These are phyloP conservation scores for Hippophae gyantsensis DNA, from an alignment of 306 rosid species.

Conservation along the genomic window DNA sequence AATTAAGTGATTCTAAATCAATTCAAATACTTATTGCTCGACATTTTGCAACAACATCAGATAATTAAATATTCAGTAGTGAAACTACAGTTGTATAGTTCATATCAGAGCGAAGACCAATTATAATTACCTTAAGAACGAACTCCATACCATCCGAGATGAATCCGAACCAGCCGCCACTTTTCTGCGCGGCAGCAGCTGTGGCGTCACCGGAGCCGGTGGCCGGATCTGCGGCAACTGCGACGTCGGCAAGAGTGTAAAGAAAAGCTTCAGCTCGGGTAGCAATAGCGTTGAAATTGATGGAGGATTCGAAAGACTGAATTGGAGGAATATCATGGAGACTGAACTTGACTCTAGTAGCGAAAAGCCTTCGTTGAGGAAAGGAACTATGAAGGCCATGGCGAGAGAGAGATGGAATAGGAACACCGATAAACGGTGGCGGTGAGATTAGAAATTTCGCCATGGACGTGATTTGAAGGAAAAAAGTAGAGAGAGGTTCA, in stretches of 20 bases:
- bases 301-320: slow-evolving; percentile 31
- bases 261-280: slow-evolving; percentile 61
- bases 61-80: not conserved
- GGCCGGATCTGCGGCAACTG: slow-evolving; percentile 51
- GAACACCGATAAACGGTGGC: slow-evolving; percentile 53
- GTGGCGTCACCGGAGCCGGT: slow-evolving; percentile 39
- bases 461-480: slow-evolving; percentile 33
- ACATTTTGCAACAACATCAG: not conserved
- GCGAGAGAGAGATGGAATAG: slow-evolving; percentile 55
- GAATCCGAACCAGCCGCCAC: slow-evolving; percentile 89
- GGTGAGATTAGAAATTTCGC: slow-evolving; percentile 71
- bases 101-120: not conserved
- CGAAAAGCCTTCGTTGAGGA: slow-evolving; percentile 35
- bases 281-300: slow-evolving; percentile 35
- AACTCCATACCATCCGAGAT: slow-evolving; percentile 85
- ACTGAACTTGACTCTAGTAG: slow-evolving; percentile 67
- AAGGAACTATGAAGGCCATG: slow-evolving; percentile 25
- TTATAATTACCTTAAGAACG: slow-evolving; percentile 63
- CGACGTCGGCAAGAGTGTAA: slow-evolving; percentile 85
- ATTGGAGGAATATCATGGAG: slow-evolving; percentile 69
- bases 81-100: not conserved
- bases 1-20: not conserved
- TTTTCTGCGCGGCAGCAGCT: slow-evolving; percentile 51
- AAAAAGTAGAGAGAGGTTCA: not conserved
- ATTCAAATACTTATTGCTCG: not conserved